Evolutionary conservation across 495 filamentous ascomycete genomes (phyloP).

Genomic region (Apiosordaria backusii): DNA sequence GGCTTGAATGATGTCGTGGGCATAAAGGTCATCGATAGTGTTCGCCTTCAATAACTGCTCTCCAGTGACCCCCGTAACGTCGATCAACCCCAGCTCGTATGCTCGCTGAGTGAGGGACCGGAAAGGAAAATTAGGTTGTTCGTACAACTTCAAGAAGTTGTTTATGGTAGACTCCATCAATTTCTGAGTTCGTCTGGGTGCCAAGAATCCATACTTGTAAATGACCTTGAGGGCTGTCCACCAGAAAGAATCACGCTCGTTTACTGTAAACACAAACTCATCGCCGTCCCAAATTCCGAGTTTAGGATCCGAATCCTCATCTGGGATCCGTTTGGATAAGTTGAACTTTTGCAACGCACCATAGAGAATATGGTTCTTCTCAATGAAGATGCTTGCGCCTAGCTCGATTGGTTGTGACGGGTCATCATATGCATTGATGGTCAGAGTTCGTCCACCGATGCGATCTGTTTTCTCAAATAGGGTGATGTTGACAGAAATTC

Average conservation of each 20-base stretch:
- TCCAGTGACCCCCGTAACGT: constrained; percentile 66
- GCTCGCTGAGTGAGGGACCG: constrained; percentile 63
- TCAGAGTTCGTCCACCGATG: constrained; percentile 86
- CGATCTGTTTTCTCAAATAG: constrained; percentile 79
- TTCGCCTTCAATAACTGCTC: constrained; percentile 66
- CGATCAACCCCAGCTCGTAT: constrained; percentile 60
- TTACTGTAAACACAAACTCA: constrained; percentile 62
- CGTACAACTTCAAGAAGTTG: constrained; percentile 78
- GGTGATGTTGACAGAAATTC: constrained; percentile 62
- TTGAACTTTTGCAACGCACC: constrained; percentile 70
- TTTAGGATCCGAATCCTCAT: constrained; percentile 35
- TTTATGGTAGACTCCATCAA: constrained; percentile 68
- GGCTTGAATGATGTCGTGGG: constrained; percentile 85
- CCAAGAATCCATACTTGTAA: constrained; percentile 74
- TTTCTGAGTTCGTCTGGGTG: constrained; percentile 68
- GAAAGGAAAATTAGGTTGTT: constrained; percentile 80
- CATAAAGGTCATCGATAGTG: constrained; percentile 60
- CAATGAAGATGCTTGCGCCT: constrained; percentile 88
- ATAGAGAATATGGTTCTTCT: constrained; percentile 77
- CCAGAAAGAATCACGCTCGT: constrained; percentile 55
- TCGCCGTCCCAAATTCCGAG: constrained; percentile 87
- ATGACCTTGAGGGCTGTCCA: constrained; percentile 76
- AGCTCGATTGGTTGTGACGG: constrained; percentile 72
- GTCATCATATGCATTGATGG: constrained; percentile 75
- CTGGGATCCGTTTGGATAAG: constrained; percentile 45